Evolutionary conservation across 2,329 filamentous ascomycete genomes (phyloP).

Genomic region (Malbranchea zuffiana): DNA sequence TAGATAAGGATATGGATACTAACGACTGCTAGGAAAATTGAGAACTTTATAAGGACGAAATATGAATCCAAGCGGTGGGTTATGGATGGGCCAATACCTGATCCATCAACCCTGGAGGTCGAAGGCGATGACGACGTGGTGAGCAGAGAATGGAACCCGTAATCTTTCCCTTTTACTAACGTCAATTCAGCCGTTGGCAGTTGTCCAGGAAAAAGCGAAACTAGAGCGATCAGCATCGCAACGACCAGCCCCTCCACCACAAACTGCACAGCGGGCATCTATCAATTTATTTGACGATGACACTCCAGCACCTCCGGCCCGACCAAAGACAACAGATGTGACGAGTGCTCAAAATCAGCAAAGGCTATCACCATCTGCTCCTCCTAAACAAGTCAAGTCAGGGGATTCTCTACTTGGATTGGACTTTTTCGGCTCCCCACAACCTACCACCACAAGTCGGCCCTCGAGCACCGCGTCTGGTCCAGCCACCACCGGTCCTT

Average conservation of each 20-base stretch:
- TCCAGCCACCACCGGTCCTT: constrained; percentile 46
- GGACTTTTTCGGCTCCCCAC: constrained; percentile 73
- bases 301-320: constrained; percentile 47
- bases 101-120: constrained; percentile 74
- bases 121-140: constrained; percentile 76
- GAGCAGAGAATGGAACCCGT: constrained; percentile 37
- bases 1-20: constrained; percentile 9
- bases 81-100: constrained; percentile 94
- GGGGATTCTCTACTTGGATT: constrained; percentile 80
- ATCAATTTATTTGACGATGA: constrained; percentile 75
- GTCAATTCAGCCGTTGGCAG: constrained; percentile 46
- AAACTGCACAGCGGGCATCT: constrained; percentile 33
- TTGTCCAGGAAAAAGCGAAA: constrained; percentile 61
- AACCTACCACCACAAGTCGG: constrained; percentile 57
- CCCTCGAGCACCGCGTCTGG: constrained; percentile 71
- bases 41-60: constrained; percentile 99
- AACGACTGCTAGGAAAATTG: constrained; percentile 59
- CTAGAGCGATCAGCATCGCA: constrained; percentile 50
- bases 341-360: constrained; percentile 6
- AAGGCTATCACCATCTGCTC: constrained; percentile 38
- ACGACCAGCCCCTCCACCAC: constrained; percentile 27
- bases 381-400: constrained; percentile 53
- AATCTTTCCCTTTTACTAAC: constrained; percentile 15
- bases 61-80: constrained; percentile 98
- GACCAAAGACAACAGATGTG: constrained; percentile 60